Conservation (phyloP, 2,329 filamentous ascomycete genomes). For the Scedosporium apiospermum region DNA sequence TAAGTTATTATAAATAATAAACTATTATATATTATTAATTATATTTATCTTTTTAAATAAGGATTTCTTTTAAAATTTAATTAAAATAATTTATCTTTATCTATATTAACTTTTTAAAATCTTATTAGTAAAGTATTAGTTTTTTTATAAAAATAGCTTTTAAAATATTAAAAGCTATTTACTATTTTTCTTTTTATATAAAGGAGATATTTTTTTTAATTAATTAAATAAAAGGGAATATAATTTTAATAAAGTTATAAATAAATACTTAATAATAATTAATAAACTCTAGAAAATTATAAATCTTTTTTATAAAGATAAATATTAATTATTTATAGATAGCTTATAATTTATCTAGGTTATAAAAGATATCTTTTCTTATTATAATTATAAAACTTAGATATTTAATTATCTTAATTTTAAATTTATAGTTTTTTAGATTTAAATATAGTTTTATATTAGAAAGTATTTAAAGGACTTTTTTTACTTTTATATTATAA, state of each 20-base stretch:
- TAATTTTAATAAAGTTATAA: neutral
- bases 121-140: neutral
- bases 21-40: neutral
- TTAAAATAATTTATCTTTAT: neutral
- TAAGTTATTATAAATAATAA: neutral
- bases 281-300: neutral
- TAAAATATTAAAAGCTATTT: neutral
- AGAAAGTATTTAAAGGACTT: neutral
- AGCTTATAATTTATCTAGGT: slow-evolving; percentile 1
- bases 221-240: neutral
- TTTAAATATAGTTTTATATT: neutral
- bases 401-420: neutral
- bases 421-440: neutral
- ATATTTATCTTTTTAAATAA: neutral
- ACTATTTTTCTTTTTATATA: neutral
- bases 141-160: neutral
- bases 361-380: neutral
- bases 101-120: neutral
- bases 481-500: neutral
- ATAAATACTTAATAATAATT: slow-evolving; percentile 2
- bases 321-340: neutral
- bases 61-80: neutral
- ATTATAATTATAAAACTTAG: neutral
- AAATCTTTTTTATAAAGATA: neutral
- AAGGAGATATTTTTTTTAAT: neutral